Base-by-base conservation (phyloP, 257 asterid genomes). In the Penstemon eatonii region DNA sequence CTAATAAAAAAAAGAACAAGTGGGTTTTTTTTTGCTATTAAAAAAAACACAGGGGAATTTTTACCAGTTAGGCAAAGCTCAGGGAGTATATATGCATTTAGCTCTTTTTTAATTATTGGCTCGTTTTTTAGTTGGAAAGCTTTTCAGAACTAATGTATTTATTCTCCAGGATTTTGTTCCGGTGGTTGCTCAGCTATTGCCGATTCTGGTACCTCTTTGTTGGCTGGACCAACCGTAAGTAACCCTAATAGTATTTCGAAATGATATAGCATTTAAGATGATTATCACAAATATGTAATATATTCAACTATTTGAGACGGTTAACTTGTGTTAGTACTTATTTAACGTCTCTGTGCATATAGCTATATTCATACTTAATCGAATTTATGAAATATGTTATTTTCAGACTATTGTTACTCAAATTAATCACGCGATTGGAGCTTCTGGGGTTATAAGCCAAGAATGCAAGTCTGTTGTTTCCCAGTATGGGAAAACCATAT, bases 181-280 rank as follows among this genome's bases (percentile, higher is more conserved):
- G 80, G 82, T 9, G 95, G 98, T 60, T 91, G 98, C 79, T 79
- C 98, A 37, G 96, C 98, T 47, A 91, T 91, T 59, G 96, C 95
- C 5, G 96, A 91, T 82, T 91, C 98, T 67, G 98, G 98, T 63
- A 91, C 96, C 44, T 91, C 98, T 54, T 78, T 91, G 79, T 81
- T 91, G 84, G 93, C 98, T 10, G 96, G 98, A 73, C 96, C 98
- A 38, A 89, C 96, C 12, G 97, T 91, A 85, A 54, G 97, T 84
- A 45, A 62, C 67, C 54, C 51, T 8, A 42, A 6, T 53, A 33
- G 61, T 53, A n/a, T 60, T 11, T 47, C 54, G 50, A 18, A 36
- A 72, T 43, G 4, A 54, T 44, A 37, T 18, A 12, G 18, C 42
- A 51, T 52, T 52, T 15, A 15, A 15, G 18, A 15, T 15, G 18